phyloP scores from a whole-genome alignment of 495 filamentous ascomycete species.

The Penicillium simplicissimum region DNA sequence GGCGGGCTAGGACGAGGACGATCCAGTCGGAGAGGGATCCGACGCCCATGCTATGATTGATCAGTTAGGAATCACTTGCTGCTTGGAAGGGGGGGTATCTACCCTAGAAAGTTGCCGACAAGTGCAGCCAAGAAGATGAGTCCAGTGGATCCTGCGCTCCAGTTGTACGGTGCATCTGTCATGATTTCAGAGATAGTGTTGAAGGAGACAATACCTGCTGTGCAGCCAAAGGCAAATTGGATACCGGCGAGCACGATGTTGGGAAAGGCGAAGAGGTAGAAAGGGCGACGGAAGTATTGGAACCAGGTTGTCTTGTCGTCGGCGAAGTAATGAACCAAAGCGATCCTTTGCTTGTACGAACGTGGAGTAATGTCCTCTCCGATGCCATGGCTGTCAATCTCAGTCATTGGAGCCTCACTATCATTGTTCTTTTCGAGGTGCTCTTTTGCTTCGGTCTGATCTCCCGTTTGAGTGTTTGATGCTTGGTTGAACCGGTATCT shows the following conservation, averaged over 20 bases:
- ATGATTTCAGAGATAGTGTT: slow-evolving; percentile 41
- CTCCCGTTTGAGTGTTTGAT: neutral
- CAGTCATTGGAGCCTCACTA: slow-evolving; percentile 13
- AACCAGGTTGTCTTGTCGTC: slow-evolving; percentile 36
- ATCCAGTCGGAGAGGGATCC: slow-evolving; percentile 35
- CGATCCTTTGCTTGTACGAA: slow-evolving; percentile 25
- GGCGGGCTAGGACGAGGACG: slow-evolving; percentile 29
- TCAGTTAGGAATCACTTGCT: neutral
- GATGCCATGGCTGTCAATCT: slow-evolving; percentile 8
- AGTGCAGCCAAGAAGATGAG: slow-evolving; percentile 32
- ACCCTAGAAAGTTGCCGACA: slow-evolving; percentile 35
- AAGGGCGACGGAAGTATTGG: slow-evolving; percentile 39
- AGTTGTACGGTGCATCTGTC: slow-evolving; percentile 36
- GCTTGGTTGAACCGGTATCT: slow-evolving; percentile 26
- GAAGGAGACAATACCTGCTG: slow-evolving; percentile 38
- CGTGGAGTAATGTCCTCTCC: slow-evolving; percentile 26
- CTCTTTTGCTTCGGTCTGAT: neutral
- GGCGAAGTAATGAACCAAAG: slow-evolving; percentile 26
- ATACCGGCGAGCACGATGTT: slow-evolving; percentile 37
- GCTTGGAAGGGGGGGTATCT: neutral
- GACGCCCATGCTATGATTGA: slow-evolving; percentile 25
- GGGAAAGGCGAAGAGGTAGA: slow-evolving; percentile 38
- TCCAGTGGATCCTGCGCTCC: slow-evolving; percentile 30
- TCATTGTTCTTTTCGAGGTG: slow-evolving; percentile 11
- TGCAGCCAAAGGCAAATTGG: slow-evolving; percentile 36